phyloP scores from a whole-genome alignment of 2,329 filamentous ascomycete genomes.

The Cytospora piceae region DNA sequence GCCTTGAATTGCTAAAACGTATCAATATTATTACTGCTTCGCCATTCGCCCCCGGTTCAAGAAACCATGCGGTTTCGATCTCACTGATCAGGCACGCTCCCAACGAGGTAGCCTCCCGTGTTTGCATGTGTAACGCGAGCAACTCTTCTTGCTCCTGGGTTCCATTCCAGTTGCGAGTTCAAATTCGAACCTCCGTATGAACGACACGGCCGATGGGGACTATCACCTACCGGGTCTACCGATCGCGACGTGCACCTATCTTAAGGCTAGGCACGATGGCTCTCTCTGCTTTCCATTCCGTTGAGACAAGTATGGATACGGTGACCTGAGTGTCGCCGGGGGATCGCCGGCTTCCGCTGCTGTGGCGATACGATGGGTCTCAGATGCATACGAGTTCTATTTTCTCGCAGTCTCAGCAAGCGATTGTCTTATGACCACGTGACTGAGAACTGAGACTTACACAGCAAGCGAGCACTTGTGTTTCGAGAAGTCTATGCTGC shows the following conservation, averaged over 20 bases:
- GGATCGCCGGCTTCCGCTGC: neutral
- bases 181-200: neutral
- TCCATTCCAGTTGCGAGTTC: neutral
- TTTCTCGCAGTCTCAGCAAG: neutral
- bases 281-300: neutral
- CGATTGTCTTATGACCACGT: neutral
- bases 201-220: neutral
- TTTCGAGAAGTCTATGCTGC: neutral
- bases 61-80: neutral
- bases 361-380: neutral
- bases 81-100: neutral
- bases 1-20: neutral
- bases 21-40: neutral
- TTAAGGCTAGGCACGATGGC: neutral
- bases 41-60: neutral
- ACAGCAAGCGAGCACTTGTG: neutral
- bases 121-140: neutral
- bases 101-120: neutral
- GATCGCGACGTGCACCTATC: neutral
- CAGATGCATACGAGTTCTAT: neutral
- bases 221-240: neutral
- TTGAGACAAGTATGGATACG: neutral
- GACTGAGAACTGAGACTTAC: neutral
- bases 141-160: neutral
- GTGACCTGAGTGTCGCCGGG: neutral